Evolutionary conservation across 805 yeast genomes (phyloP).

Genomic region (Hanseniaspora guilliermondii): DNA sequence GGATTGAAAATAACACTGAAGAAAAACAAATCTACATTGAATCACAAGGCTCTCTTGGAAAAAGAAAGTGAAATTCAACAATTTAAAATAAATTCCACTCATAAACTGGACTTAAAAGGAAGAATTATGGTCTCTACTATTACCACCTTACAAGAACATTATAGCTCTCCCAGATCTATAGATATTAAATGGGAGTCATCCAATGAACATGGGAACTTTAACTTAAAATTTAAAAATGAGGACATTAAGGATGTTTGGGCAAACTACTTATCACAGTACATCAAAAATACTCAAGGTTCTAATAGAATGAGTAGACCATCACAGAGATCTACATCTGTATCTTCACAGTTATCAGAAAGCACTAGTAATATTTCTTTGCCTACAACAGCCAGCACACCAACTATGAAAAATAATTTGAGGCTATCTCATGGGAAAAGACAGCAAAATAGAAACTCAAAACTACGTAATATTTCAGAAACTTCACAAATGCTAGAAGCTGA

Average conservation of each 20-base stretch:
- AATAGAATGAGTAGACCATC: not conserved
- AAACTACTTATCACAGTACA: conserved; percentile 26
- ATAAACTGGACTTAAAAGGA: conserved; percentile 57
- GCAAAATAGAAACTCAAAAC: conserved; percentile 8
- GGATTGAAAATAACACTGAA: conserved; percentile 31
- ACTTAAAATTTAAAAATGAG: conserved; percentile 69
- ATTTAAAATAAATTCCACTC: conserved; percentile 18
- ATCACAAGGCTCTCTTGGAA: not conserved
- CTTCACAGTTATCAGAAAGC: conserved; percentile 6
- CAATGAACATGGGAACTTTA: conserved; percentile 74
- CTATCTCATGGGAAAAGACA: not conserved
- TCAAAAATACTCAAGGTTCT: not conserved
- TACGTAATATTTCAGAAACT: conserved; percentile 7
- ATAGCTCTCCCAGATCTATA: conserved; percentile 45
- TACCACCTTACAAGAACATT: conserved; percentile 32
- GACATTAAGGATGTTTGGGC: conserved; percentile 80
- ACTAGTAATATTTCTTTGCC: not conserved
- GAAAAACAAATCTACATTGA: conserved; percentile 15
- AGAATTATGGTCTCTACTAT: conserved; percentile 67
- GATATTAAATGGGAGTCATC: conserved; percentile 68
- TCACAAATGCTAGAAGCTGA: conserved; percentile 22
- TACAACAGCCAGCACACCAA: not conserved
- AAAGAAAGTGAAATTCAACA: not conserved
- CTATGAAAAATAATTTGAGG: not conserved
- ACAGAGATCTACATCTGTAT: conserved; percentile 6